Evolutionary conservation across 2,329 filamentous ascomycete species (phyloP).

Genomic region (Orbilia brochopaga): DNA sequence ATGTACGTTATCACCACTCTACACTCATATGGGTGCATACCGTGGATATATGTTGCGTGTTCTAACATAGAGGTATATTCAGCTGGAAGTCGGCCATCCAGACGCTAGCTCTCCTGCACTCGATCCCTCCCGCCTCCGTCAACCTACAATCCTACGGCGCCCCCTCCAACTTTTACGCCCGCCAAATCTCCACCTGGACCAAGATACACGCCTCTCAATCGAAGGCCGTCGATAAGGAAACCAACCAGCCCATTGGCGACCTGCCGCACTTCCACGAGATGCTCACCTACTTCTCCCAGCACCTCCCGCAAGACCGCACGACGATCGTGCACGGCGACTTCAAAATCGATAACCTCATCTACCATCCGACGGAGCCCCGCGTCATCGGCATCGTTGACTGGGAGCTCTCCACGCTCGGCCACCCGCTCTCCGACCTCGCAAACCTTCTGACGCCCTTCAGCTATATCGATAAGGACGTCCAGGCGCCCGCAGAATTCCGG

Average conservation of each 20-base stretch:
- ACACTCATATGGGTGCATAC: not conserved
- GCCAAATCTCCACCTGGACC: slow-evolving; percentile 82
- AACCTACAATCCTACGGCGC: slow-evolving; percentile 77
- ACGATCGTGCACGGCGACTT: slow-evolving; percentile 93
- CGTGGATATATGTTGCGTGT: too few species aligned
- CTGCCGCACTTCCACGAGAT: slow-evolving; percentile 84
- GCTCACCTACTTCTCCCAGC: slow-evolving; percentile 60
- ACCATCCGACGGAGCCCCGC: slow-evolving; percentile 82
- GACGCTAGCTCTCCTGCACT: slow-evolving; percentile 88
- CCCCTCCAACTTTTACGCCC: slow-evolving; percentile 76
- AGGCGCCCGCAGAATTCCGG: slow-evolving; percentile 10
- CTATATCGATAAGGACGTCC: slow-evolving; percentile 31
- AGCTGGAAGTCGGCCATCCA: slow-evolving; percentile 79
- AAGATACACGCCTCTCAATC: slow-evolving; percentile 81
- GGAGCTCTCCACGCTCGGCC: slow-evolving; percentile 98
- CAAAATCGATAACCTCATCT: slow-evolving; percentile 91
- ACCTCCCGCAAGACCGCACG: slow-evolving; percentile 77
- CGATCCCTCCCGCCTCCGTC: slow-evolving; percentile 63
- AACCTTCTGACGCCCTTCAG: slow-evolving; percentile 70
- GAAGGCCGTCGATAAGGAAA: slow-evolving; percentile 75
- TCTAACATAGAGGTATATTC: not conserved
- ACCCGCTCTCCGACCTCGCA: slow-evolving; percentile 84
- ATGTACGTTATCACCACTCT: slow-evolving; percentile 64
- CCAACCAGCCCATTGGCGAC: slow-evolving; percentile 74
- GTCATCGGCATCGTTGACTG: slow-evolving; percentile 96